Base-by-base conservation (phyloP, 768 basidiomycete genomes). In the Boletus sp. region DNA sequence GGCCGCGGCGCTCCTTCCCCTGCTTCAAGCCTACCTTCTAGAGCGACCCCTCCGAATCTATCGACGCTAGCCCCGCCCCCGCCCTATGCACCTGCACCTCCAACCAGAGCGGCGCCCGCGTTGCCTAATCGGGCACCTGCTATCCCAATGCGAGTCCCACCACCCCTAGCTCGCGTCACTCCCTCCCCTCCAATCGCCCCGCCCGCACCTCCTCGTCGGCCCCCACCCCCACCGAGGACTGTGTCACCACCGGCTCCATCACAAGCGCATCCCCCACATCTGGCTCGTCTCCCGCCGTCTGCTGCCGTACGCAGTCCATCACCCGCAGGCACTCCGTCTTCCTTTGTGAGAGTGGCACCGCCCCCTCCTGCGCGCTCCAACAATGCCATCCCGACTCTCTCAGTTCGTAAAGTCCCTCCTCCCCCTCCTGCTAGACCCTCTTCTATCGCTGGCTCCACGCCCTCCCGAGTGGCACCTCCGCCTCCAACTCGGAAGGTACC, bases 391-490 rank as follows among this genome's bases (percentile, higher is more conserved):
- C 54, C 60, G 2, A 50, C 57, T 33, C 65, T 65, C 9, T 75
- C 76, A 15, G 64, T 57, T 33, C 73, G 78, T 48, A 71, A 67
- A 47, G 72, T 73, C 35, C 72, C 77, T 12, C 73, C 73, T 0
- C 82, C 82, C 14, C 81, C 83, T 15, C 75, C 80, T 30, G 73
- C 77, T 18, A 67, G 80, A 50, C 69, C 75, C 7, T 78, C 77
- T 52, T 72, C 74, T 24, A 64, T 68, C 0, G 60, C 63, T 12
- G 58, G 65, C 7, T 66, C 53, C 15, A n/a, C 64, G 20, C 64
- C 71, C 14, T 61, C 68, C 24, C 71, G 77, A 56, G 61, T 57
- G 24, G 71, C 68, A 14, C 78, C 78, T 24, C 75, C 71, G 12
- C 77, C 76, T 8, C 79, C 77, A 41, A 64, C 66, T 14, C 76